Percentiles rank a stretch among this genome's conserved stretches.
Conservation (phyloP, 768 basidiomycete genomes). For the Gymnopilus dilepis region DNA sequence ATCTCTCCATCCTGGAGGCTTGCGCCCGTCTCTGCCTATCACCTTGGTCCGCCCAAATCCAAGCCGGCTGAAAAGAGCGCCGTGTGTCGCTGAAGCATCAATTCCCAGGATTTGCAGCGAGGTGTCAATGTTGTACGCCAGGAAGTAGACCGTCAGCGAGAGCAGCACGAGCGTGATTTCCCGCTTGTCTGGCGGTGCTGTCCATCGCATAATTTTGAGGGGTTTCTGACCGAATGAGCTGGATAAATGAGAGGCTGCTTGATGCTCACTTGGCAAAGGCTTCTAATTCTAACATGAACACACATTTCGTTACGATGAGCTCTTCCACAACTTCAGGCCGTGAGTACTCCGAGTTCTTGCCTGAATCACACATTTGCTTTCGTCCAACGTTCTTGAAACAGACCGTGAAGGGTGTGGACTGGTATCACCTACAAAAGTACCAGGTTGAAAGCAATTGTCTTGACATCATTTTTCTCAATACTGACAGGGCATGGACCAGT, state of each 20-base stretch:
- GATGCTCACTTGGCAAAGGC: neutral
- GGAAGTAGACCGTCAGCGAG: slow-evolving; percentile 65
- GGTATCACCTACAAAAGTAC: too few relatives aligned
- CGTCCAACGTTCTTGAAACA: too few relatives aligned
- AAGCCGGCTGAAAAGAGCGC: slow-evolving; percentile 42
- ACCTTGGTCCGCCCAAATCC: slow-evolving; percentile 43
- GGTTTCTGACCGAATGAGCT: neutral
- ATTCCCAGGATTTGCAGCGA: slow-evolving; percentile 59
- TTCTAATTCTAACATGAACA: neutral
- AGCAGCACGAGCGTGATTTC: slow-evolving; percentile 75
- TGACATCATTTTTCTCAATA: too few relatives aligned
- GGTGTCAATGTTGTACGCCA: slow-evolving; percentile 77
- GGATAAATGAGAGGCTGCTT: neutral
- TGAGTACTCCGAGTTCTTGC: too few relatives aligned
- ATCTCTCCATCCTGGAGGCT: slow-evolving; percentile 59
- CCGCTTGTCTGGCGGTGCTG: slow-evolving; percentile 69
- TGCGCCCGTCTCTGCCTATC: slow-evolving; percentile 52
- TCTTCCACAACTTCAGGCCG: too few relatives aligned
- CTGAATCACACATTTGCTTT: too few relatives aligned
- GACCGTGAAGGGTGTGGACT: too few relatives aligned
- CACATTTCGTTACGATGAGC: too few relatives aligned
- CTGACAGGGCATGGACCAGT: too few relatives aligned
- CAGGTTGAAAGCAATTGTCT: too few relatives aligned
- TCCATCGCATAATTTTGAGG: slow-evolving; percentile 56
- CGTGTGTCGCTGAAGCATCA: slow-evolving; percentile 44